These are phyloP conservation scores for Saccharomycopsis guyanensis DNA, from an alignment of 805 yeast genomes.

Conservation along the genomic window DNA sequence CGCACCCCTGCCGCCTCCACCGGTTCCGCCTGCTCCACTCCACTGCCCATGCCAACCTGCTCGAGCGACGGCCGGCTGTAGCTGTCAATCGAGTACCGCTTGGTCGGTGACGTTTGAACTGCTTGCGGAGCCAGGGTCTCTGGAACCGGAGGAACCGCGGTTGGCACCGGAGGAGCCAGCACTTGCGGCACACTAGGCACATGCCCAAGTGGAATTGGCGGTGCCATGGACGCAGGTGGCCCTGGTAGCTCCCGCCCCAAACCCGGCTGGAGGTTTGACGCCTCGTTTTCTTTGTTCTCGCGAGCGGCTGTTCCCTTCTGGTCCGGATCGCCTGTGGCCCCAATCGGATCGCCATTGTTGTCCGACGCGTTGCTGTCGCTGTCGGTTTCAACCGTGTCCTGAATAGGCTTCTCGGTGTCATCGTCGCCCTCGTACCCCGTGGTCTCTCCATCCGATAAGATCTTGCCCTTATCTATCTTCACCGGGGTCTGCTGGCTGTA, in stretches of 20 bases:
- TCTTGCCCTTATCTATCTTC: constrained; percentile 14
- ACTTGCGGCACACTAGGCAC: constrained; percentile 1
- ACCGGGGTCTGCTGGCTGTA: not conserved
- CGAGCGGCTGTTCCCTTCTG: not conserved
- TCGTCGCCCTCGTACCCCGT: constrained; percentile 18
- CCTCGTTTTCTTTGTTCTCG: not conserved
- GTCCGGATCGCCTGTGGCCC: constrained; percentile 21
- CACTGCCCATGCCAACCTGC: not conserved
- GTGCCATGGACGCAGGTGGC: constrained; percentile 2
- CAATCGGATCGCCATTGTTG: constrained; percentile 22
- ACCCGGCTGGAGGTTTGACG: not conserved
- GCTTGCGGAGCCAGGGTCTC: not conserved
- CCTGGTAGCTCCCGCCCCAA: constrained; percentile 11
- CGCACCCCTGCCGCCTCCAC: not conserved
- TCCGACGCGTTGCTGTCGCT: constrained; percentile 16
- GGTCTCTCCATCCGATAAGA: constrained; percentile 14
- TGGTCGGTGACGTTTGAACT: no score
- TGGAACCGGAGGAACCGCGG: constrained; percentile 21
- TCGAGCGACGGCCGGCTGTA: not conserved
- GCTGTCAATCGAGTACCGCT: constrained; percentile 6
- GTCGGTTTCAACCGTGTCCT: constrained; percentile 20
- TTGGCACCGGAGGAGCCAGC: constrained; percentile 23
- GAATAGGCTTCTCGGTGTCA: constrained; percentile 5
- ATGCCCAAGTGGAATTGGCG: constrained; percentile 13
- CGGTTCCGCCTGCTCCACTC: not conserved